A percentile compares a stretch with the other conserved stretches of the same genome.
These are phyloP conservation scores for Rhizopogon salebrosus DNA, from an alignment of 768 basidiomycete genomes.

Conservation along the genomic window DNA sequence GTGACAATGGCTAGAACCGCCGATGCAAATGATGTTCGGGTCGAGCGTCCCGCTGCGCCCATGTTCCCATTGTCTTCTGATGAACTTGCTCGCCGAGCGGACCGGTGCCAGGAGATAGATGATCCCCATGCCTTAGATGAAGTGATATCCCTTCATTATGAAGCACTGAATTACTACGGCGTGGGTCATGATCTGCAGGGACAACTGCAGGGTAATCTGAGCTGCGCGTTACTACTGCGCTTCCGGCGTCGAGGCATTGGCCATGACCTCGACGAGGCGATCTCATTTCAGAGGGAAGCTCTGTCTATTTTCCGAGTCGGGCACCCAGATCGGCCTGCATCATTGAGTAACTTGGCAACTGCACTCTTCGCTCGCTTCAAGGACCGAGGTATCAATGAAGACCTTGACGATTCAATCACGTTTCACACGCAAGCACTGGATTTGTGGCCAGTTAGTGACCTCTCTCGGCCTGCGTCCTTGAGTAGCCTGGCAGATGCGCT, in stretches of 20 bases:
- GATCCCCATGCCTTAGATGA: neutral
- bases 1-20: neutral
- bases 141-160: neutral
- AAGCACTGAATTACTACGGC: too few species aligned
- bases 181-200: too few species aligned
- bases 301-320: too few species aligned
- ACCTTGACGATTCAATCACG: constrained; percentile 8
- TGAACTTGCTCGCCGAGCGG: neutral
- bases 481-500: neutral
- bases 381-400: too few species aligned
- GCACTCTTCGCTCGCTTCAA: too few species aligned
- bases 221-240: constrained; percentile 1
- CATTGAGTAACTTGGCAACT: too few species aligned
- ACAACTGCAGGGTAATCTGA: constrained; percentile 9
- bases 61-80: neutral
- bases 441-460: neutral
- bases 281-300: too few species aligned
- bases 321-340: too few species aligned
- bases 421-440: neutral
- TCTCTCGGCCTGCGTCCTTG: neutral
- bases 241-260: constrained; percentile 5
- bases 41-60: too few species aligned
- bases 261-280: too few species aligned
- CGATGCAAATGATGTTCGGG: neutral
- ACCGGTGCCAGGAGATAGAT: neutral